Evolutionary conservation across 2,329 filamentous ascomycete genomes (phyloP).

Genomic region (Hypoxylon rubiginosum): DNA sequence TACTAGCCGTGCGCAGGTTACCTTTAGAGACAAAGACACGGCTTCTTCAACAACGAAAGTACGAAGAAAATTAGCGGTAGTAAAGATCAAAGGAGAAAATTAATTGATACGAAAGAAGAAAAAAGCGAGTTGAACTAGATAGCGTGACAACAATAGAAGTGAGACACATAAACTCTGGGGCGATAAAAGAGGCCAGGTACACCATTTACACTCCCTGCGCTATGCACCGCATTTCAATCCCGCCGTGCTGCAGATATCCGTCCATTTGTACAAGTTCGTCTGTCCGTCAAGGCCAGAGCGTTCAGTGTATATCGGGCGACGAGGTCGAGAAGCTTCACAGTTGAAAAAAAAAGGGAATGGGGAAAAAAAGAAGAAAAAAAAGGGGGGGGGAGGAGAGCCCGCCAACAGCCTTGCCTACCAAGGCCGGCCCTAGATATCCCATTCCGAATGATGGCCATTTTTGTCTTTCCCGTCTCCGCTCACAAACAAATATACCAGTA

Average conservation of each 20-base stretch:
- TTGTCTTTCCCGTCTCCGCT: constrained; percentile 59
- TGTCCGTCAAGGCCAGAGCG: constrained; percentile 48
- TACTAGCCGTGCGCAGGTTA: not conserved
- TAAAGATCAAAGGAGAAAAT: not conserved
- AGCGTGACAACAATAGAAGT: constrained; percentile 45
- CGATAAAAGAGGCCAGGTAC: constrained; percentile 52
- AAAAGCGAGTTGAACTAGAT: not conserved
- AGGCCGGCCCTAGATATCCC: constrained; percentile 44
- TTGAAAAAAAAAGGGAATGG: constrained; percentile 21
- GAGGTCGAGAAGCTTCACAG: constrained; percentile 46
- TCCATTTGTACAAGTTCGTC: constrained; percentile 53
- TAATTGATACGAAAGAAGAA: not conserved
- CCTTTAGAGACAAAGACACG: not conserved
- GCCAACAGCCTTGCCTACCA: constrained; percentile 41
- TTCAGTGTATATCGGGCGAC: constrained; percentile 50
- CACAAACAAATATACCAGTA: constrained; percentile 52
- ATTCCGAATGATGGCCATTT: constrained; percentile 50
- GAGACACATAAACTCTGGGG: constrained; percentile 46
- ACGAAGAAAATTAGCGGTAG: not conserved
- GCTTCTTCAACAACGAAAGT: not conserved
- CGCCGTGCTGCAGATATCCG: constrained; percentile 49
- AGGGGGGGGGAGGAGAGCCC: constrained; percentile 28
- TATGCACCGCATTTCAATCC: constrained; percentile 53
- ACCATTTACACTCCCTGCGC: constrained; percentile 55
- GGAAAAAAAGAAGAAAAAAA: not conserved